Conservation (phyloP, 768 basidiomycete species). For the Hygrophoropsis aurantiaca region DNA sequence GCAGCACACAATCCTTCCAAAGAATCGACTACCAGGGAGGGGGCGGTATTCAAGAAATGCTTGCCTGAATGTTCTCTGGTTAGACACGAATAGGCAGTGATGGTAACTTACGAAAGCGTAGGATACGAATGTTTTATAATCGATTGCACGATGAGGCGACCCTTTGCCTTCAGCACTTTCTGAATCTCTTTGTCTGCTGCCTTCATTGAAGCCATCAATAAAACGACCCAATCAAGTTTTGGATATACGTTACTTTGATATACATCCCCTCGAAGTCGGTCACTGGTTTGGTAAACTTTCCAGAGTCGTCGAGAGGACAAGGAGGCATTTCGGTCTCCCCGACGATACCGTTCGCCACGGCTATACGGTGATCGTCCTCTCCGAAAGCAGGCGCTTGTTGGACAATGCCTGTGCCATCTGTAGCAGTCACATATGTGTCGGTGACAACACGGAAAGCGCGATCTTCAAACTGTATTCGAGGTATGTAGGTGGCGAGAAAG, state of each 20-base stretch:
- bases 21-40: slow-evolving; percentile 74
- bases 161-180: slow-evolving; percentile 84
- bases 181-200: slow-evolving; percentile 94
- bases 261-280: slow-evolving; percentile 85
- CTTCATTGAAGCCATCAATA: slow-evolving; percentile 39
- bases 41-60: slow-evolving; percentile 76
- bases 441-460: slow-evolving; percentile 85
- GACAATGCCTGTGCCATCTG: slow-evolving; percentile 96
- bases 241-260: slow-evolving; percentile 69
- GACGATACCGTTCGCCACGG: slow-evolving; percentile 81
- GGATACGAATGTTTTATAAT: slow-evolving; percentile 91
- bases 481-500: too few relatives aligned
- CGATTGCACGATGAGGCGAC: slow-evolving; percentile 83
- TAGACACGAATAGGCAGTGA: too few relatives aligned
- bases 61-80: slow-evolving; percentile 39
- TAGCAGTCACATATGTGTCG: slow-evolving; percentile 91
- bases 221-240: too few relatives aligned
- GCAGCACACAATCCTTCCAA: slow-evolving; percentile 68
- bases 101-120: too few relatives aligned
- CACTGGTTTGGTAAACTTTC: slow-evolving; percentile 85
- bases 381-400: slow-evolving; percentile 99
- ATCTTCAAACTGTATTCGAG: slow-evolving; percentile 73
- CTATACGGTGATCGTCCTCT: slow-evolving; percentile 97
- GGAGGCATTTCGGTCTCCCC: slow-evolving; percentile 90
- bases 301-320: slow-evolving; percentile 90